phyloP scores from a whole-genome alignment of 257 asterid genomes.

The Rhazya stricta region DNA sequence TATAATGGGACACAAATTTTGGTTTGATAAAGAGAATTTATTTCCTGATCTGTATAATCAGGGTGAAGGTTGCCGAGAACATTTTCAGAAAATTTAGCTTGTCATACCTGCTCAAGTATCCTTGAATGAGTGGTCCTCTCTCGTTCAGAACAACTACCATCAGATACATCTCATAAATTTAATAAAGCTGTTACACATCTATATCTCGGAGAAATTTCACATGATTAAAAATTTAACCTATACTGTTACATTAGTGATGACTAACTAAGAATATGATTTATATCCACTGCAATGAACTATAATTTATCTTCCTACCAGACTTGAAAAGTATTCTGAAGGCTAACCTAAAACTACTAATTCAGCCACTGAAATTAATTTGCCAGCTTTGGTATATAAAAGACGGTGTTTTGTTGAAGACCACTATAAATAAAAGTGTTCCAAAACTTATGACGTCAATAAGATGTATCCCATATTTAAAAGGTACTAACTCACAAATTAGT shows the following conservation, averaged over 20 bases:
- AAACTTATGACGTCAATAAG: neutral
- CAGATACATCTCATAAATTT: neutral
- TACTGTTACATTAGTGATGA: neutral
- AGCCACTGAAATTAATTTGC: neutral
- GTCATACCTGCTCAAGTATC: neutral
- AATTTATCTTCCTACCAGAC: neutral
- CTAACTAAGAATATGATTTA: neutral
- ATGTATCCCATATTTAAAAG: neutral
- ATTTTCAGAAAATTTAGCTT: neutral
- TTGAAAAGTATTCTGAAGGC: neutral
- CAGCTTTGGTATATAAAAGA: neutral
- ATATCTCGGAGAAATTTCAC: neutral
- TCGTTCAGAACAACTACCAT: neutral
- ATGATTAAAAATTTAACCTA: neutral
- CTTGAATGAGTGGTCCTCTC: neutral
- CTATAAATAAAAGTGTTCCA: neutral
- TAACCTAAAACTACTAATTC: neutral
- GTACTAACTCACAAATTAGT: neutral
- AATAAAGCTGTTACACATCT: neutral
- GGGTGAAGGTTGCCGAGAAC: neutral
- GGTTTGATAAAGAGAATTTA: neutral
- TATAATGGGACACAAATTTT: neutral
- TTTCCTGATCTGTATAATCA: neutral
- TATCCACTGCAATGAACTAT: neutral
- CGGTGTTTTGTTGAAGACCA: neutral